Conservation (phyloP, 352 stramenopile species). For the Globisporangium ultimum region DNA sequence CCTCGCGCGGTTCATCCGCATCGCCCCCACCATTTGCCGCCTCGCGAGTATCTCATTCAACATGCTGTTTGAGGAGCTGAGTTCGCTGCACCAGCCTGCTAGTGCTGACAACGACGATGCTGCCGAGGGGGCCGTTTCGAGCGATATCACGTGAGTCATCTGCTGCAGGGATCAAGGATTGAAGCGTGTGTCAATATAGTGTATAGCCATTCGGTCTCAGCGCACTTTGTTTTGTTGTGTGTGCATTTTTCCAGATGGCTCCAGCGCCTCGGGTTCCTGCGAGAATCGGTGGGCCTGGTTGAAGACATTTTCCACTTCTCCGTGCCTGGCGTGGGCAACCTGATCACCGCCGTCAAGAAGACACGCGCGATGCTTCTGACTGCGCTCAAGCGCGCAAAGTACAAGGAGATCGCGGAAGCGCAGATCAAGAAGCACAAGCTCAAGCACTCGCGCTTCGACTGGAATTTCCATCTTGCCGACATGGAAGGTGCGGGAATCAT, state of each 20-base stretch:
- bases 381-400: conserved; percentile 53
- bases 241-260: conserved; percentile 21
- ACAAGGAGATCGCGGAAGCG: conserved; percentile 55
- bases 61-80: conserved; percentile 11
- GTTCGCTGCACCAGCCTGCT: background rate
- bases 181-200: background rate
- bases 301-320: conserved; percentile 48
- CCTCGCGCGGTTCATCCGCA: conserved; percentile 27
- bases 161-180: background rate
- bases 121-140: background rate
- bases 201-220: conserved; percentile 15
- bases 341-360: conserved; percentile 58
- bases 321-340: conserved; percentile 53
- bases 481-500: conserved; percentile 61
- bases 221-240: conserved; percentile 23
- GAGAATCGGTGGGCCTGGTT: conserved; percentile 37
- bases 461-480: conserved; percentile 59
- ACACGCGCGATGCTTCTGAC: conserved; percentile 33
- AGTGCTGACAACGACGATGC: background rate
- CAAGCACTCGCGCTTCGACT: conserved; percentile 44
- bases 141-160: background rate
- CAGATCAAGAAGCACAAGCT: conserved; percentile 63
- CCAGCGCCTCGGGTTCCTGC: conserved; percentile 51
- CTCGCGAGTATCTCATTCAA: conserved; percentile 7
- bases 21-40: conserved; percentile 3